These are phyloP conservation scores for Aegilops speltoides DNA, from an alignment of 176 grass and related monocot species.

Conservation along the genomic window DNA sequence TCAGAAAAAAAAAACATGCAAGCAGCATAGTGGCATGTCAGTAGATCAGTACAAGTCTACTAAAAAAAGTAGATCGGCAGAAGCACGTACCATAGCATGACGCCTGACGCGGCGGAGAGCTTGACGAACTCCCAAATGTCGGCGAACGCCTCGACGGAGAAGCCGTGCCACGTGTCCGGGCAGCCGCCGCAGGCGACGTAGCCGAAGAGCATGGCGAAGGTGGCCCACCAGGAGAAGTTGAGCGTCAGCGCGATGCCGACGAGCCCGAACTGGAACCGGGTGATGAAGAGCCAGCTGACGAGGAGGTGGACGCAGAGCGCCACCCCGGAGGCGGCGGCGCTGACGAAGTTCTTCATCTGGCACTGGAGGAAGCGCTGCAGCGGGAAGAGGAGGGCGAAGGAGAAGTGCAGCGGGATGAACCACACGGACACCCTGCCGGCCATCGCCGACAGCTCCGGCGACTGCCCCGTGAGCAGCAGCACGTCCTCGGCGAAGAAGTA, in stretches of 20 bases:
- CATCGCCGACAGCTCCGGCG: constrained; percentile 63
- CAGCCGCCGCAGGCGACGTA: constrained; percentile 72
- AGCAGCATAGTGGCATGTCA: neutral
- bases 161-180: constrained; percentile 80
- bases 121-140: constrained; percentile 88
- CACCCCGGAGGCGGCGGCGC: constrained; percentile 44
- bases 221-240: constrained; percentile 94
- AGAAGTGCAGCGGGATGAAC: constrained; percentile 98
- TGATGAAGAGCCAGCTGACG: constrained; percentile 73
- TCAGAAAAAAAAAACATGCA: neutral
- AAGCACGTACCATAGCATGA: constrained; percentile 74
- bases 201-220: constrained; percentile 37
- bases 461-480: constrained; percentile 67
- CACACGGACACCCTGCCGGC: constrained; percentile 64
- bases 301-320: constrained; percentile 63
- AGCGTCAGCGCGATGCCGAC: constrained; percentile 73
- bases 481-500: constrained; percentile 78
- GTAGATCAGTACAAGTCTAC: neutral
- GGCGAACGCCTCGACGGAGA: constrained; percentile 75
- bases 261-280: constrained; percentile 58
- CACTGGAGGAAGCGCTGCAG: constrained; percentile 93
- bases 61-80: too few relatives aligned
- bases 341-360: constrained; percentile 82
- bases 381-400: constrained; percentile 89
- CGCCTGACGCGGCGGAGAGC: constrained; percentile 71